Percentiles rank a stretch among this genome's conserved stretches.
These are phyloP conservation scores for Mrakia hoshinonis DNA, from an alignment of 768 basidiomycete genomes.

Conservation along the genomic window DNA sequence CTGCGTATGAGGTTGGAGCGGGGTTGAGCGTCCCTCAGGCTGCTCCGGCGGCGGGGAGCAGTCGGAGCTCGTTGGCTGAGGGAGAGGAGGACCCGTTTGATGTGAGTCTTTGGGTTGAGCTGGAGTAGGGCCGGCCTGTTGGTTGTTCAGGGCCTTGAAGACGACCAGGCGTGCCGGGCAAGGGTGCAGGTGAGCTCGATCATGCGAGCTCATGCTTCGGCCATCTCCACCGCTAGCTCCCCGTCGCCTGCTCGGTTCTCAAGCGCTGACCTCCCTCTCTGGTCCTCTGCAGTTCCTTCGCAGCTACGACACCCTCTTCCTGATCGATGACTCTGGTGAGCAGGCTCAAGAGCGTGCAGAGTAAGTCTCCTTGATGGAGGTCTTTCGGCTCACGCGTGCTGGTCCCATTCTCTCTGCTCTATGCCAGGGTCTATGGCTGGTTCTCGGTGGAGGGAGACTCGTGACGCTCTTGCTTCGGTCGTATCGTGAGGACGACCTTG, in stretches of 20 bases:
- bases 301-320: slow-evolving; percentile 16
- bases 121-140: no score
- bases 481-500: neutral
- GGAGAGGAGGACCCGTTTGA: slow-evolving; percentile 1
- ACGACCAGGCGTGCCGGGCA: no score
- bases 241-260: neutral
- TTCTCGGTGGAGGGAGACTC: slow-evolving; percentile 14
- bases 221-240: neutral
- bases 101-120: no score
- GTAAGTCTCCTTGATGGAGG: no score
- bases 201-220: neutral
- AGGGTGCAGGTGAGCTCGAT: neutral
- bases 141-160: no score
- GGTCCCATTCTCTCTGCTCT: no score
- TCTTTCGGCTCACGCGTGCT: no score
- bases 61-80: neutral
- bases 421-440: slow-evolving; percentile 23
- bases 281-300: neutral
- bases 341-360: no score
- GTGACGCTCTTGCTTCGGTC: neutral
- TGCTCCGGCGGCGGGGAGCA: neutral
- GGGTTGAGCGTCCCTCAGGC: neutral
- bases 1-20: neutral
- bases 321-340: slow-evolving; percentile 17
- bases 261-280: neutral